Conservation (phyloP, 306 rosid genomes). For the Pachyrhizus erosus region DNA sequence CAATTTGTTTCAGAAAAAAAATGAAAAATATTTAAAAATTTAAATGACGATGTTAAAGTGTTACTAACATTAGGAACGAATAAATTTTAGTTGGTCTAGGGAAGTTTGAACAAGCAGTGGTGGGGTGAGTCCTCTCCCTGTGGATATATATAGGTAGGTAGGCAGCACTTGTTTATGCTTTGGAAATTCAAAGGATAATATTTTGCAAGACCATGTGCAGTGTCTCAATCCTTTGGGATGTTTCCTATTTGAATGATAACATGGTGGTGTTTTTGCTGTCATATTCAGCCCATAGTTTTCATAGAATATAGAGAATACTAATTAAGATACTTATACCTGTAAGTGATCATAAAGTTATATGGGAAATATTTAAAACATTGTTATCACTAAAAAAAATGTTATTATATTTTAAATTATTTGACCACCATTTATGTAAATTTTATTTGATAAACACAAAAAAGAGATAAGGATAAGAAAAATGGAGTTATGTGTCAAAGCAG, state of each 20-base stretch:
- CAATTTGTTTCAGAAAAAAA: not conserved
- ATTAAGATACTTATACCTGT: not conserved
- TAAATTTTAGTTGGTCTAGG: not conserved
- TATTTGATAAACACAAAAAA: not conserved
- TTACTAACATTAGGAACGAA: not conserved
- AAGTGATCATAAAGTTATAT: not conserved
- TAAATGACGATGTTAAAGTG: not conserved
- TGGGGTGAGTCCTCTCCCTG: not conserved
- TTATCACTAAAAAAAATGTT: not conserved
- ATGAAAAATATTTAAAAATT: too few relatives aligned
- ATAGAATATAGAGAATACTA: not conserved
- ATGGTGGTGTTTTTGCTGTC: not conserved
- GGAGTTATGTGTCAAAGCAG: not conserved
- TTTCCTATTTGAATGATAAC: not conserved
- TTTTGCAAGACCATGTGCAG: not conserved
- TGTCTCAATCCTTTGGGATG: not conserved
- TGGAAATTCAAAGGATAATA: not conserved
- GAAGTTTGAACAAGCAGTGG: not conserved
- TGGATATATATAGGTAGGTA: too few relatives aligned
- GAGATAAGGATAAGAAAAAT: slow-evolving; percentile 29
- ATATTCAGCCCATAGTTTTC: not conserved
- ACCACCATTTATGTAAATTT: not conserved
- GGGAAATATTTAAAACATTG: not conserved
- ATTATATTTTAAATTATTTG: not conserved
- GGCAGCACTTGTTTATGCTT: not conserved